These are phyloP conservation scores for Psilocybe cyanescens DNA, from an alignment of 768 basidiomycete species.

Conservation along the genomic window DNA sequence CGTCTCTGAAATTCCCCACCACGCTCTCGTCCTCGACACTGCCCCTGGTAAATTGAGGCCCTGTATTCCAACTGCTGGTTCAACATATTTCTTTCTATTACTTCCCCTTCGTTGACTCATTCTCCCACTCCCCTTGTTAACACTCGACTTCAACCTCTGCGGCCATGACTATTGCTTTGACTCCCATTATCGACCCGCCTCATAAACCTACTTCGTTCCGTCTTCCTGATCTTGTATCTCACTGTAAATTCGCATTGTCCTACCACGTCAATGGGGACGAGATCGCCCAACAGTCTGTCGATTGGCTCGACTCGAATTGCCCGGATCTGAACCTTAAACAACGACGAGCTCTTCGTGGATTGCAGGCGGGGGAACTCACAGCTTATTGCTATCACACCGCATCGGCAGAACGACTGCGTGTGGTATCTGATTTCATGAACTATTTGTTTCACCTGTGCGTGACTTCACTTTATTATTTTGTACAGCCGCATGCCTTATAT, in stretches of 20 bases:
- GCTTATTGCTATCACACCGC: constrained; percentile 66
- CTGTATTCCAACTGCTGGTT: neutral
- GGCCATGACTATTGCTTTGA: neutral
- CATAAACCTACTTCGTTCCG: constrained; percentile 41
- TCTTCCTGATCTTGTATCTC: constrained; percentile 58
- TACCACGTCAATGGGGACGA: constrained; percentile 51
- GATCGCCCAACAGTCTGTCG: constrained; percentile 48
- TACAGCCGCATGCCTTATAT: neutral
- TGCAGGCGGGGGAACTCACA: constrained; percentile 70
- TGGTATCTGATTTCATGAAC: constrained; percentile 72
- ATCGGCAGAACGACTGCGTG: constrained; percentile 59
- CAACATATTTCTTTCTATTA: constrained; percentile 6
- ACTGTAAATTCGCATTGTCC: constrained; percentile 49
- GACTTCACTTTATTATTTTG: constrained; percentile 5
- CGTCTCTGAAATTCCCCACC: constrained; percentile 1
- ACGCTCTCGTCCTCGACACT: neutral
- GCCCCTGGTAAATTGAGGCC: neutral
- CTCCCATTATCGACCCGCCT: neutral
- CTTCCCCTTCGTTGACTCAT: no score
- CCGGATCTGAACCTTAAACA: constrained; percentile 48
- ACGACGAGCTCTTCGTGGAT: constrained; percentile 52
- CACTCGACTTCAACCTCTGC: neutral
- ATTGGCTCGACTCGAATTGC: constrained; percentile 54
- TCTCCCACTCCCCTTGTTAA: neutral
- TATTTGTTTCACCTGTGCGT: constrained; percentile 58